Evolutionary conservation across 1,139 yeast genomes (phyloP).

Genomic region (Magnusiomyces suaveolens): DNA sequence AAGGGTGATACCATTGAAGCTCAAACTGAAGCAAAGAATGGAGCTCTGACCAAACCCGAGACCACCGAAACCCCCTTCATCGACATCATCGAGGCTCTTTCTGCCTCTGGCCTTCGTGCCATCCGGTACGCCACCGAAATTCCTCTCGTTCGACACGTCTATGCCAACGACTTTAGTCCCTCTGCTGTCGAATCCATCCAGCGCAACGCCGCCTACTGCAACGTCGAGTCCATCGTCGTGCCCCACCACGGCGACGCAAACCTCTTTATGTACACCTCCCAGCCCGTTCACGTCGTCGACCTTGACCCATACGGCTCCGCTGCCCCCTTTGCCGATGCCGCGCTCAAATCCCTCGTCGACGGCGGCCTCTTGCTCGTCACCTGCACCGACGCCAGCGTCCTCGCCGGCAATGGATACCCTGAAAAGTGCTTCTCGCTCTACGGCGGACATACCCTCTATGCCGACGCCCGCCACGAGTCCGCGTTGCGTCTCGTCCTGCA

Average conservation of each 20-base stretch:
- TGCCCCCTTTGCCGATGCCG: slow-evolving; percentile 86
- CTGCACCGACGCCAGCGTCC: slow-evolving; percentile 90
- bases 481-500: slow-evolving; percentile 78
- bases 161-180: slow-evolving; percentile 81
- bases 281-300: slow-evolving; percentile 66
- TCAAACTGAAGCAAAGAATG: slow-evolving; percentile 8
- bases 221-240: slow-evolving; percentile 43
- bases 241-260: slow-evolving; percentile 85
- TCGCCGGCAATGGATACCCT: slow-evolving; percentile 93
- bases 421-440: slow-evolving; percentile 91
- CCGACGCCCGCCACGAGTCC: slow-evolving; percentile 85
- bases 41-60: slow-evolving; percentile 4
- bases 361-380: slow-evolving; percentile 83
- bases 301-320: slow-evolving; percentile 97
- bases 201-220: slow-evolving; percentile 59
- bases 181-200: slow-evolving; percentile 81
- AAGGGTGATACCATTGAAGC: slow-evolving; percentile 7
- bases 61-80: slow-evolving; percentile 37
- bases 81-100: slow-evolving; percentile 73
- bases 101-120: slow-evolving; percentile 93
- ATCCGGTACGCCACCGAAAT: slow-evolving; percentile 87
- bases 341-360: slow-evolving; percentile 68
- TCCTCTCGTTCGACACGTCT: slow-evolving; percentile 56
- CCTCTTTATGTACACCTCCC: slow-evolving; percentile 50
- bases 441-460: slow-evolving; percentile 81